Percentiles rank a stretch among this genome's conserved stretches.
phyloP scores from a whole-genome alignment of 768 basidiomycete species.

The Agaricus blazei region DNA sequence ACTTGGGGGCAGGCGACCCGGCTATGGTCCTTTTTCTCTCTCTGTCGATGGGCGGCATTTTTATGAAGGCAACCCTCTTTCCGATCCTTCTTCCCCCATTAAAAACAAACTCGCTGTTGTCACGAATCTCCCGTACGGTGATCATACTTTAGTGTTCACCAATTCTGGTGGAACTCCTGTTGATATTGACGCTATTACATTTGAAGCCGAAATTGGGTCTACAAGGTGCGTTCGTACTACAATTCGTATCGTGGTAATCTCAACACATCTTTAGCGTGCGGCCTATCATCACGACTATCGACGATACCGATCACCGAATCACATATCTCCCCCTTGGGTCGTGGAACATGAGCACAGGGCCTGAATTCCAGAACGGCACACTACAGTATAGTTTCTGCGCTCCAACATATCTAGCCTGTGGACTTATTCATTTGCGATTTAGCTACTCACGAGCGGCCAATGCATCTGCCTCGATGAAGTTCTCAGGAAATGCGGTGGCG shows the following conservation, averaged over 20 bases:
- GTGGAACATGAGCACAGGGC: conserved; percentile 29
- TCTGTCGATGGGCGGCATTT: conserved; percentile 36
- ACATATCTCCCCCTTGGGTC: conserved; percentile 30
- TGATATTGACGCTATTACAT: conserved; percentile 46
- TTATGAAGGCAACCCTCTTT: conserved; percentile 31
- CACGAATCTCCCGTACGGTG: conserved; percentile 36
- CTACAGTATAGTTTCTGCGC: conserved; percentile 33
- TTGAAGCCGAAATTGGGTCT: conserved; percentile 33
- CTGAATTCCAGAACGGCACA: conserved; percentile 30
- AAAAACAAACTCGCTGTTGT: conserved; percentile 33
- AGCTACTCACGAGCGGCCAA: conserved; percentile 37
- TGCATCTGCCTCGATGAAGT: conserved; percentile 38
- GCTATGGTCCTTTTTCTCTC: conserved; percentile 43
- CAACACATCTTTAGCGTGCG: conserved; percentile 15
- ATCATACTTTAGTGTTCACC: conserved; percentile 43
- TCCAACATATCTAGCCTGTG: neutral
- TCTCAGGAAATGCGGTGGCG: conserved; percentile 48
- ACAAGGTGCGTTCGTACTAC: conserved; percentile 25
- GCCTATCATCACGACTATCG: conserved; percentile 26
- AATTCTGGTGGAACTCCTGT: conserved; percentile 37
- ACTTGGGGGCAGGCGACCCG: conserved; percentile 40
- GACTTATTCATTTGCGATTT: neutral
- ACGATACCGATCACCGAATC: conserved; percentile 36
- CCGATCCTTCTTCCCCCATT: conserved; percentile 26
- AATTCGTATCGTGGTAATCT: neutral